Base-by-base conservation (phyloP, 2,329 filamentous ascomycete species). In the Colletotrichum sp. region DNA sequence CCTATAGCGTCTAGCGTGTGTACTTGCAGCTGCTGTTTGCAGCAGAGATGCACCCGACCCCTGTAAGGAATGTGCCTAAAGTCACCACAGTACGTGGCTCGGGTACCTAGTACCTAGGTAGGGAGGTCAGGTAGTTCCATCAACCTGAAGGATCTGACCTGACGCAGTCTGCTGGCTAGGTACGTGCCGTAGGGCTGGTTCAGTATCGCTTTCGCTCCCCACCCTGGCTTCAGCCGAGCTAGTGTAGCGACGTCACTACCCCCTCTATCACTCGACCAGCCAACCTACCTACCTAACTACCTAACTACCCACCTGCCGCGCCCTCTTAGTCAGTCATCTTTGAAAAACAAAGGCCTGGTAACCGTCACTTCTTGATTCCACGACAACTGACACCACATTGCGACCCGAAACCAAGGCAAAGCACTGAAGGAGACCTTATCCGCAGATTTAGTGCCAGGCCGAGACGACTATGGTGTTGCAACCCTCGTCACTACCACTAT, bases 401-500 rank as follows among this genome's bases (percentile, higher is more conserved):
- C 44, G n/a, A 21, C n/a, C 44, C 44, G n/a, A 52, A 52, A 10
- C n/a, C 44, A 52, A 52, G 44, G 44, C 44, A 21, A 52, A 52
- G 55, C 21, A 59, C 55, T 30, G 18, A 26, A 59, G 55, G 15
- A 30, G 13, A 59, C 55, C 55, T 59, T 30, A 30, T 30, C 18
- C n/a, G 28, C 30, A 62, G 10, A 36, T 52, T 24, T 13, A 39
- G 15, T 72, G 28, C 65, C 60, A 49, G 60, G 30, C 59, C 18
- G 9, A 12, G n/a, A 59, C 52, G 34, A 65, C 62, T 77, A 77
- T 76, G 75, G 72, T 76, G 63, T 72, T 69, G 72, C 57, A 39
- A 21, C 52, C 64, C 18, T 49, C 49, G 30, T 34, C 36, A 49
- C 30, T 66, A 71, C 52, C 74, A 86, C 81, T 79, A 91, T 92